Conservation (phyloP, 2,329 filamentous ascomycete genomes). For the Helotiales sp. region DNA sequence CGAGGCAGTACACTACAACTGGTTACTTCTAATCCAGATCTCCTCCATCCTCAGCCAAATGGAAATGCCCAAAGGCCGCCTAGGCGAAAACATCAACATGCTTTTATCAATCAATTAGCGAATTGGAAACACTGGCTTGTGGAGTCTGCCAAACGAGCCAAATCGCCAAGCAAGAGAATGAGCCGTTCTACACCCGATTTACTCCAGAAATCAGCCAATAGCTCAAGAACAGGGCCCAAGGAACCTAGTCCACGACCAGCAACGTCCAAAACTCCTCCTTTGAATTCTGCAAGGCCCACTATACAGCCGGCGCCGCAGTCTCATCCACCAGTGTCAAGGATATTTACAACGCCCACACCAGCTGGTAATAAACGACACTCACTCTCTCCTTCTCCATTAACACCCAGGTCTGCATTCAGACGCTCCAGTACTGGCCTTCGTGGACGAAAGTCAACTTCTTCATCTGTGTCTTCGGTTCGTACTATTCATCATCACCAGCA, state of each 20-base stretch:
- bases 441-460: slow-evolving; percentile 93
- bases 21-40: slow-evolving; percentile 66
- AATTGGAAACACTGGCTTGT: slow-evolving; percentile 73
- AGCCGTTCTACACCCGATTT: slow-evolving; percentile 58
- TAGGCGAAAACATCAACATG: slow-evolving; percentile 57
- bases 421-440: slow-evolving; percentile 80
- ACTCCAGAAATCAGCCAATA: slow-evolving; percentile 47
- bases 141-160: slow-evolving; percentile 63
- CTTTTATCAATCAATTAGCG: slow-evolving; percentile 66
- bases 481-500: slow-evolving; percentile 86
- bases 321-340: slow-evolving; percentile 35
- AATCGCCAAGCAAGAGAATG: slow-evolving; percentile 48
- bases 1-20: slow-evolving; percentile 85
- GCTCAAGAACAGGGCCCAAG: slow-evolving; percentile 45
- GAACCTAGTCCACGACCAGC: slow-evolving; percentile 59
- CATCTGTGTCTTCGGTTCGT: slow-evolving; percentile 88
- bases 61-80: slow-evolving; percentile 34
- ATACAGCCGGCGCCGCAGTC: slow-evolving; percentile 35
- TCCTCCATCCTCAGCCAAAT: slow-evolving; percentile 51
- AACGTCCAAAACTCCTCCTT: slow-evolving; percentile 49
- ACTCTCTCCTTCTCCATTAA: slow-evolving; percentile 82
- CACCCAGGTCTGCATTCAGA: slow-evolving; percentile 82
- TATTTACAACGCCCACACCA: slow-evolving; percentile 40
- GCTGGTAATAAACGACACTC: slow-evolving; percentile 68
- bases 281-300: slow-evolving; percentile 36